Conservation (phyloP, 2,329 filamentous ascomycete species). For the Hansfordia pulvinata region DNA sequence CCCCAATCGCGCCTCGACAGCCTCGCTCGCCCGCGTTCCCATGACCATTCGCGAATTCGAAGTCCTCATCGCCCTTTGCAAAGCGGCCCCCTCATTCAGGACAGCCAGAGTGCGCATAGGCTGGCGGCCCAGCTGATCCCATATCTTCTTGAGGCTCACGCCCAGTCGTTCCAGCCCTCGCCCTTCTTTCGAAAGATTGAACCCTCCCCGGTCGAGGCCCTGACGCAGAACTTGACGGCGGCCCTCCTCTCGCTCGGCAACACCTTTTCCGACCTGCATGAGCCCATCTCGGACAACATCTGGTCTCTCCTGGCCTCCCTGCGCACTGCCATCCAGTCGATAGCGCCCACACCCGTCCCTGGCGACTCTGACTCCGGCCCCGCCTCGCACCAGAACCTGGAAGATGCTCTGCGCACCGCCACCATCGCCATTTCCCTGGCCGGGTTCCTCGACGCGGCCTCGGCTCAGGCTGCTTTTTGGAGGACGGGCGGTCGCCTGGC, state of each 20-base stretch:
- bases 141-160: constrained; percentile 76
- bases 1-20: constrained; percentile 26
- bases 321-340: constrained; percentile 41
- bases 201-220: constrained; percentile 76
- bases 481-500: constrained; percentile 56
- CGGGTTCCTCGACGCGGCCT: constrained; percentile 76
- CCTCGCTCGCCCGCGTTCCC: constrained; percentile 38
- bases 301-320: constrained; percentile 63
- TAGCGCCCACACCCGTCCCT: constrained; percentile 37
- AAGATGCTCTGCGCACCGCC: constrained; percentile 55
- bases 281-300: constrained; percentile 51
- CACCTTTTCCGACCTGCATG: constrained; percentile 55
- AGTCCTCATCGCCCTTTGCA: constrained; percentile 80
- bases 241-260: constrained; percentile 73
- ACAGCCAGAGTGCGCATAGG: constrained; percentile 58
- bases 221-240: constrained; percentile 65
- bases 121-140: constrained; percentile 67
- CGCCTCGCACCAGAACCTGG: constrained; percentile 48
- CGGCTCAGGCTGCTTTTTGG: constrained; percentile 73
- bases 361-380: constrained; percentile 42
- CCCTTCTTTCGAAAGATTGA: constrained; percentile 73
- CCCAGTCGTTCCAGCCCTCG: constrained; percentile 64
- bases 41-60: constrained; percentile 84
- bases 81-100: constrained; percentile 64
- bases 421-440: constrained; percentile 75